Evolutionary conservation across 257 asterid genomes (phyloP), one percentile per base, ranked within the genome.

Genomic region (Parsonsia alboflavescens): DNA sequence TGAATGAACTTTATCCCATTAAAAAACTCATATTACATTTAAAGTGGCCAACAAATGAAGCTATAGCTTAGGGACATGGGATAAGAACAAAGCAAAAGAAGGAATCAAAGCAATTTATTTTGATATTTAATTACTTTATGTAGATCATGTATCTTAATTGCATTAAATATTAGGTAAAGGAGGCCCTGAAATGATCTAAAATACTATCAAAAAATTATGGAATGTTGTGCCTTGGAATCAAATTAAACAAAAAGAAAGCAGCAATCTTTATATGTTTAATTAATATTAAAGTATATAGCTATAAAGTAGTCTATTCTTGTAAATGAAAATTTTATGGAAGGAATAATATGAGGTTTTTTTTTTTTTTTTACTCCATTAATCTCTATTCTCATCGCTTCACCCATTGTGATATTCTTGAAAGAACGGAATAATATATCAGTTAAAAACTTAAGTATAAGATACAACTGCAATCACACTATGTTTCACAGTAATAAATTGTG

Each of bases 31-130:
- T 28, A 52, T 52, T 12, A 68, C 41, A n/a, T 49, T 70, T 39
- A 48, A 68, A 68, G 39, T 2, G 5, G 56, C 61, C 75, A 75
- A 46, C 57, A 59, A 74, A 69, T 73, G 77, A 72, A 61, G 71
- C 54, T 58, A 52, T 63, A 79, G 36, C 67, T 68, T 44, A 62
- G 63, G n/a, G 53, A 54, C 68, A 66, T 45, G 80, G 74, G 69
- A 73, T 28, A 74, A 77, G 72, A 52, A 74, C 36, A 78, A 70
- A 62, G 65, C 49, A 80, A 64, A 76, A 86, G 82, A 86, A 33
- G 80, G 89, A 85, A 82, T 76, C 86, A 73, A 72, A 5, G 46
- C 73, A 72, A 75, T 81, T 72, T 77, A 72, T 77, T 81, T 72
- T 75, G 0, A 0, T 70, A 26, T 65, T 39, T 65, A 19, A 36